Base-by-base conservation (phyloP, 2,329 filamentous ascomycete genomes). In the Neofusicoccum parvum region DNA sequence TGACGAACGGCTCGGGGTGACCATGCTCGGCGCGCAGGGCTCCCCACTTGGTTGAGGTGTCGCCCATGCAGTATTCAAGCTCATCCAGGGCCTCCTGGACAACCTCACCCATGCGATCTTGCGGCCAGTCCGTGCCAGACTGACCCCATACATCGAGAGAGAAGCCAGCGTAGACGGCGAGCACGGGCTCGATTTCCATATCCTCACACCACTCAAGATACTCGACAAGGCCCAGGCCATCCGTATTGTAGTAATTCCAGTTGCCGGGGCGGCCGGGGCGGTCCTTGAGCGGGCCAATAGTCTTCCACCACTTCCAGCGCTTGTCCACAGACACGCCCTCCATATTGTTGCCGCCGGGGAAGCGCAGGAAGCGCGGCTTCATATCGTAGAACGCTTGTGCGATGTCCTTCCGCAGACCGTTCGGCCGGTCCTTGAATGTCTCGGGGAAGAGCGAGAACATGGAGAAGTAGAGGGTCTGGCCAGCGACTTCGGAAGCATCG, bases 381-480 rank as follows among this genome's bases (percentile, higher is more conserved):
- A 81, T 72, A 49, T 75, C 79, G 36, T 74, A 73, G 50, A 82
- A 74, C 15, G 79, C 79, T 67, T 85, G 76, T 54, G 81, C 82
- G 50, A 86, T 74, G 65, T 86, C 83, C 41, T 79, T 74, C 9
- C 83, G 77, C 48, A 85, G 72, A 17, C 84, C 84, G 69, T 86
- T 86, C 62, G 79, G 78, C 17, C 83, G 77, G 67, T 80, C 71
- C 60, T 85, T 85, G 79, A 82, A 86, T 0, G 84, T 86, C 4
- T 83, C 83, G 1, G 82, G 82, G 73, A 85, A 86, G 43, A 86
- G 72, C 58, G 80, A 82, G 67, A 86, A 81, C 17, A 86, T 72
- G 66, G 82, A 81, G 73, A 86, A 85, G 69, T 84, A 80, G 9
- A 83, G 73, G 0, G 78, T 78, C 37, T 76, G 76, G 5, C 74